Evolutionary conservation across 306 rosid species (phyloP).

Genomic region (Albizia julibrissin): DNA sequence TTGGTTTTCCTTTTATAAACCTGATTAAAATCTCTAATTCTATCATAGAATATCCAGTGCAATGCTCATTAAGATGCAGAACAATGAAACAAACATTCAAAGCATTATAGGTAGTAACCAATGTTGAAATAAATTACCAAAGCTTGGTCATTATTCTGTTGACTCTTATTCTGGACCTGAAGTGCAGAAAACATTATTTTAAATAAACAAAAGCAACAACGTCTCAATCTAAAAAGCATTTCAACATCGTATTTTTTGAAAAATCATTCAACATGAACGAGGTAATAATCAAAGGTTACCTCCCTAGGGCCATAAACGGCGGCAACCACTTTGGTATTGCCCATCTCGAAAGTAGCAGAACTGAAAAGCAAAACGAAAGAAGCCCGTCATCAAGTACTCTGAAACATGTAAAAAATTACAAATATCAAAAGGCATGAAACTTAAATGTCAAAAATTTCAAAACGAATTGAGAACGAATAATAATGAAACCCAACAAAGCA

Average conservation of each 20-base stretch:
- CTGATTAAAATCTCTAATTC: no score
- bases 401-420: not conserved
- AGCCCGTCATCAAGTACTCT: not conserved
- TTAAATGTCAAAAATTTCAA: slow-evolving; percentile 3
- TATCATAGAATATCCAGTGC: not conserved
- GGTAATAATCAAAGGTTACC: slow-evolving; percentile 39
- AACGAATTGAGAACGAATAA: not conserved
- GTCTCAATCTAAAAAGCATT: not conserved
- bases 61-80: not conserved
- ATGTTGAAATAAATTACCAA: slow-evolving; percentile 47
- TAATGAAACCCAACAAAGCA: not conserved
- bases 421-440: not conserved
- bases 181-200: slow-evolving; percentile 11
- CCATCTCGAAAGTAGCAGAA: slow-evolving; percentile 91
- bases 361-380: slow-evolving; percentile 40
- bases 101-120: not conserved
- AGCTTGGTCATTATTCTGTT: slow-evolving; percentile 67
- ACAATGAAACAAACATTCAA: not conserved
- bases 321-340: slow-evolving; percentile 87
- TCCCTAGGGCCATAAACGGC: slow-evolving; percentile 95
- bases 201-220: not conserved
- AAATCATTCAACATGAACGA: not conserved
- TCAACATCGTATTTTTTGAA: not conserved
- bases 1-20: no score
- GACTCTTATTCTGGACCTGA: slow-evolving; percentile 85